Evolutionary conservation across 768 basidiomycete species (phyloP).

Genomic region (Chalciporus pseudorubinellus): DNA sequence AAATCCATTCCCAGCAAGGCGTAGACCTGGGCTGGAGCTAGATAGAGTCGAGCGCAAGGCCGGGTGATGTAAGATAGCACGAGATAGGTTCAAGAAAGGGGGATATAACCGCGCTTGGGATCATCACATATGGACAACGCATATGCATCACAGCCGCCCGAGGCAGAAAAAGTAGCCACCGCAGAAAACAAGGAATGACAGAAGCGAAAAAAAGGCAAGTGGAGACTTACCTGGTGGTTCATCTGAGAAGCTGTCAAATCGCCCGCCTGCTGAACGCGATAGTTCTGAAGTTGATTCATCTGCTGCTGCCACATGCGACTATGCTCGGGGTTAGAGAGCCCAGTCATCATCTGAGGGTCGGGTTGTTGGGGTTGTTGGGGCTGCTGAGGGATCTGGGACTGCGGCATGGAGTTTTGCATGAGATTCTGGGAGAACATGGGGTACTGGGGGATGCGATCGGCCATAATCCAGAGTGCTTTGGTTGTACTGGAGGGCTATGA

Average conservation of each 20-base stretch:
- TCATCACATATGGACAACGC: slow-evolving; percentile 12
- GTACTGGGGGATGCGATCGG: slow-evolving; percentile 59
- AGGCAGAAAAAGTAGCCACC: slow-evolving; percentile 4
- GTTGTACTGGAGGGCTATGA: slow-evolving; percentile 25
- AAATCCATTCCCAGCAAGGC: slow-evolving; percentile 2
- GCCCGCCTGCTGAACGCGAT: slow-evolving; percentile 41
- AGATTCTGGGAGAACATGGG: slow-evolving; percentile 52
- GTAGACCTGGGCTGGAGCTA: background rate
- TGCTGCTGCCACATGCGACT: slow-evolving; percentile 59
- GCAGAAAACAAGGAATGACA: slow-evolving; percentile 13
- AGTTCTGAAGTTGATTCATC: slow-evolving; percentile 46
- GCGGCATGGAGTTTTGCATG: slow-evolving; percentile 41
- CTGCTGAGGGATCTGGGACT: slow-evolving; percentile 44
- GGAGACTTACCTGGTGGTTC: slow-evolving; percentile 47
- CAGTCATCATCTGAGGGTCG: slow-evolving; percentile 38
- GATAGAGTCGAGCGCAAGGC: slow-evolving; percentile 1
- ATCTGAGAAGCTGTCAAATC: slow-evolving; percentile 41
- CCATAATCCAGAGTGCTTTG: slow-evolving; percentile 46
- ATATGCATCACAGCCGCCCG: slow-evolving; percentile 12
- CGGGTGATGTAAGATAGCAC: slow-evolving; percentile 15
- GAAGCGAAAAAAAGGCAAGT: slow-evolving; percentile 14
- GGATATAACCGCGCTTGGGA: slow-evolving; percentile 19
- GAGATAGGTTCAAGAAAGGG: slow-evolving; percentile 9
- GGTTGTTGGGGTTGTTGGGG: slow-evolving; percentile 43
- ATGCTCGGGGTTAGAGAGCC: slow-evolving; percentile 50